Evolutionary conservation across 306 rosid genomes (phyloP).

Genomic region (Castanea sativa): DNA sequence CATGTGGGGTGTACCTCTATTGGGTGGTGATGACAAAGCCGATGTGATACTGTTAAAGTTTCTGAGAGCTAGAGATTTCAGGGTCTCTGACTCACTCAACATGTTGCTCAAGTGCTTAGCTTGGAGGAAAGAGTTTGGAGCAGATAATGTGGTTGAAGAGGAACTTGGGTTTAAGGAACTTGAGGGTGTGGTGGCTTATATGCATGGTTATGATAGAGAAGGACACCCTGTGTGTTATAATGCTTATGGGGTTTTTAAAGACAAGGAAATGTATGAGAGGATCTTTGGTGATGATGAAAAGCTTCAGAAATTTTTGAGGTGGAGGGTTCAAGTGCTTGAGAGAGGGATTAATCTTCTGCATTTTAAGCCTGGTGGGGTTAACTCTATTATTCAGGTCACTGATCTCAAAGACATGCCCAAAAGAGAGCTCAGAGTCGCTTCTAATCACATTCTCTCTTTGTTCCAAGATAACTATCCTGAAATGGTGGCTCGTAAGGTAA

Average conservation of each 20-base stretch:
- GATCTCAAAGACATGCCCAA: constrained; percentile 98
- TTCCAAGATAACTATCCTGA: constrained; percentile 97
- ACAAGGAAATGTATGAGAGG: constrained; percentile 77
- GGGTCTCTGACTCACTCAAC: constrained; percentile 56
- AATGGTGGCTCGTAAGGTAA: constrained; percentile 92
- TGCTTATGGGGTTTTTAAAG: constrained; percentile 79
- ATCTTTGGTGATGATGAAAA: constrained; percentile 88
- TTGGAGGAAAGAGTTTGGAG: constrained; percentile 77
- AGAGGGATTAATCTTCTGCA: constrained; percentile 71
- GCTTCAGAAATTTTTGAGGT: constrained; percentile 77
- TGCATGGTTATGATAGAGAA: constrained; percentile 77
- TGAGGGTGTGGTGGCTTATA: constrained; percentile 85
- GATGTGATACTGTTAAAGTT: constrained; percentile 89
- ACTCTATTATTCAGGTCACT: constrained; percentile 85
- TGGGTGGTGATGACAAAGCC: constrained; percentile 59
- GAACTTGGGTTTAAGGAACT: constrained; percentile 89
- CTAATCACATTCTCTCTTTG: constrained; percentile 83
- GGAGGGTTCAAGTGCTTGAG: constrained; percentile 95
- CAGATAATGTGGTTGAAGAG: constrained; percentile 64
- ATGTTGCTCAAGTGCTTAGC: constrained; percentile 69
- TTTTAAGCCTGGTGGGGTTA: constrained; percentile 89
- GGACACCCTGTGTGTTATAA: constrained; percentile 96
- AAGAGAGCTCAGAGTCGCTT: constrained; percentile 88
- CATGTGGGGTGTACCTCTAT: constrained; percentile 77
- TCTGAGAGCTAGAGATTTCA: constrained; percentile 85